Evolutionary conservation across 2,329 filamentous ascomycete genomes (phyloP), one percentile per base, ranked within the genome.

Genomic region (Trichoderma aggressivum): DNA sequence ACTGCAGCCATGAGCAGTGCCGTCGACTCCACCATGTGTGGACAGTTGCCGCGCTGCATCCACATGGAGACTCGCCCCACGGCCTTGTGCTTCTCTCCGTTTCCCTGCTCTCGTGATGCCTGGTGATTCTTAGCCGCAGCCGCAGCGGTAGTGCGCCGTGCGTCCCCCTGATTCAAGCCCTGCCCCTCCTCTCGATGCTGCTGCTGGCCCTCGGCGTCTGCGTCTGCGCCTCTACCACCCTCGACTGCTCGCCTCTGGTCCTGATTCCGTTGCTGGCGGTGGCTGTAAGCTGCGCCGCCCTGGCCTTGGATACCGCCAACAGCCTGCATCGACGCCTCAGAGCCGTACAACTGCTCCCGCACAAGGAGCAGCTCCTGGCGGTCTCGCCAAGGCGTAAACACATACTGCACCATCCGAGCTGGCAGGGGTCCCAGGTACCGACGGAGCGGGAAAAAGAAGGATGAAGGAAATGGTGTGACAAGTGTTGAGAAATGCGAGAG

Each of bases 21-120:
- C 55, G 92, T 94, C 43, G 91, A 92, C 81, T 95, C 92, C 68
- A 95, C 87, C 80, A 94, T 86, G 82, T 95, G 91, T 69, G 93
- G 92, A 73, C 94, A 91, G 76, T 89, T 89, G 74, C 90, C 90
- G 78, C 91, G 88, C 77, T 91, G 87, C 86, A 91, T 89, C 91
- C 91, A 92, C 81, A 90, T 86, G 55, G 86, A 86, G 62, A 90
- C 88, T 64, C 86, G 84, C 64, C 87, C 86, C 62, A 90, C 87
- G 71, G 88, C 86, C 64, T 78, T 75, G 72, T 84, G 81, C 76
- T 84, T 59, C 50, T 59, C 65, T 59, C 28, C 34, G 69, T 43
- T 69, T 36, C 69, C 62, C 28, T 56, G 55, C 50, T 72, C 61
- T 63, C 59, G 59, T 63, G 61, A 65, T 24, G 59, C 50, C 59